Evolutionary conservation across 345 rosid species (phyloP).

Genomic region (Streptanthus diversifolius): DNA sequence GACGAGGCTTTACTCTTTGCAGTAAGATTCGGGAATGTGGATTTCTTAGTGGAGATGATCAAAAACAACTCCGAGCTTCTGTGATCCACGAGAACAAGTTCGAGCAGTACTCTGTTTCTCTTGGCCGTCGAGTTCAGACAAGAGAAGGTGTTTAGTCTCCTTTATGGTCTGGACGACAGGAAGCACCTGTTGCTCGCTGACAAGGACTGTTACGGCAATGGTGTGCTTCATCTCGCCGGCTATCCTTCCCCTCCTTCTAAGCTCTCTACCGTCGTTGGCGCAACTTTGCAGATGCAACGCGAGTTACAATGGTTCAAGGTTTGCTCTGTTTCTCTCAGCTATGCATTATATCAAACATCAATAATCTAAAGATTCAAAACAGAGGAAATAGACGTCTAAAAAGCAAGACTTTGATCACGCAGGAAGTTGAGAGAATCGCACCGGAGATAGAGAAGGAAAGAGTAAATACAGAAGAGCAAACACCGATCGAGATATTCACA

Average conservation of each 20-base stretch:
- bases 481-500: slow-evolving; percentile 30
- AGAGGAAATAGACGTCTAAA: neutral
- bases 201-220: slow-evolving; percentile 22
- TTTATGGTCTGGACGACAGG: slow-evolving; percentile 28
- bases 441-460: slow-evolving; percentile 19
- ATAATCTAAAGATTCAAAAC: neutral
- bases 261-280: slow-evolving; percentile 23
- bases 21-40: slow-evolving; percentile 30
- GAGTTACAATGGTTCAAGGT: slow-evolving; percentile 43
- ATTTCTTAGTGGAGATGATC: slow-evolving; percentile 31
- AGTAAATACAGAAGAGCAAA: slow-evolving; percentile 27
- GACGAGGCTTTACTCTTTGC: slow-evolving; percentile 33
- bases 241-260: slow-evolving; percentile 19
- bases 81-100: slow-evolving; percentile 27
- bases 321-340: neutral
- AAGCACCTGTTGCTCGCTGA: slow-evolving; percentile 28
- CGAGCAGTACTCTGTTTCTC: slow-evolving; percentile 33
- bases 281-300: slow-evolving; percentile 37
- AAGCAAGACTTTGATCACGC: neutral
- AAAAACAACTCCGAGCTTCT: slow-evolving; percentile 34
- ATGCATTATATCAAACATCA: neutral
- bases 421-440: slow-evolving; percentile 35
- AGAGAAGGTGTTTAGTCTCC: slow-evolving; percentile 34
- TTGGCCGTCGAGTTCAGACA: slow-evolving; percentile 33
- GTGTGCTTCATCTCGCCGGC: slow-evolving; percentile 36